Evolutionary conservation across 2,329 filamentous ascomycete genomes (phyloP).

Genomic region (Celoporthe dispersa): DNA sequence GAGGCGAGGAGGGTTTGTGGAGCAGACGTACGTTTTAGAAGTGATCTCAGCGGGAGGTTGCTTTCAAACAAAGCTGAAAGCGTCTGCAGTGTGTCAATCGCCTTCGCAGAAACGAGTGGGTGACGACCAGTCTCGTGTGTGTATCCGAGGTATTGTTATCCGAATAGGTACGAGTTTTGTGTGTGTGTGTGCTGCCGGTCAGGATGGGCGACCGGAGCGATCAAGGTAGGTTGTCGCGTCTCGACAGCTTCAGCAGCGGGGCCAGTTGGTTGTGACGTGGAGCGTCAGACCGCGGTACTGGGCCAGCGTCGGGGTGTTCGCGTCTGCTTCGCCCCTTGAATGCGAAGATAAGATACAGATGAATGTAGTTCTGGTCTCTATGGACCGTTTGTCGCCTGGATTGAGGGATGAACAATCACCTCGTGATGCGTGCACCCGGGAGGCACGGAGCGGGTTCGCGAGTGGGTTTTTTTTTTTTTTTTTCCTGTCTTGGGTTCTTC

Average conservation of each 20-base stretch:
- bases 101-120: conserved; percentile 17
- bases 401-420: conserved; percentile 10
- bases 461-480: conserved; percentile 23
- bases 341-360: conserved; percentile 16
- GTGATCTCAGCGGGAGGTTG: conserved; percentile 32
- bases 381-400: conserved; percentile 26
- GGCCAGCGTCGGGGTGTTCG: conserved; percentile 22
- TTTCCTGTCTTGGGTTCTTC: conserved; percentile 15
- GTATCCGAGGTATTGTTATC: conserved; percentile 2
- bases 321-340: conserved; percentile 19
- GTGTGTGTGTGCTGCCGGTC: conserved; percentile 10
- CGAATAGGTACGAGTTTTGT: not conserved
- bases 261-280: conserved; percentile 25
- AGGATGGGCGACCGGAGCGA: not conserved
- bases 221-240: conserved; percentile 23
- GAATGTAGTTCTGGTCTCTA: conserved; percentile 12
- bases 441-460: conserved; percentile 21
- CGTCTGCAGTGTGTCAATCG: conserved; percentile 26
- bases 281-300: conserved; percentile 24
- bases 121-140: conserved; percentile 8
- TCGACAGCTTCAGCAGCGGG: conserved; percentile 31
- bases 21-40: conserved; percentile 29
- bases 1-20: conserved; percentile 13
- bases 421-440: conserved; percentile 18
- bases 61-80: conserved; percentile 27